These are phyloP conservation scores for Aquilaria yunnanensis DNA, from an alignment of 345 rosid genomes.

Conservation along the genomic window DNA sequence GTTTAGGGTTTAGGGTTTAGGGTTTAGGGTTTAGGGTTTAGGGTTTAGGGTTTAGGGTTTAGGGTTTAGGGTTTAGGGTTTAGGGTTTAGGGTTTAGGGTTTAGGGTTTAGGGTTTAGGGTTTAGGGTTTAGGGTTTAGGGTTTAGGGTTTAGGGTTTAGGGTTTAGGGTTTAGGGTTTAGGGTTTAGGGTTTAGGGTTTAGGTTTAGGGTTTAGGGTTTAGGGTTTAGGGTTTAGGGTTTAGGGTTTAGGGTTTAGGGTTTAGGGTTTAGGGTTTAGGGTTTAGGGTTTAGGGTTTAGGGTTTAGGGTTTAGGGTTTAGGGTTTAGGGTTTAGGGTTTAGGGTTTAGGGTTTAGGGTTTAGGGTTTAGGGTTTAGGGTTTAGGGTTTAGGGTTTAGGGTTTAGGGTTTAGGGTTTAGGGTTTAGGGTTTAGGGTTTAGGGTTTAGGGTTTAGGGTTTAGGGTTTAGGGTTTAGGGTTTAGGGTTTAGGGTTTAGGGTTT, in stretches of 20 bases:
- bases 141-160: not conserved
- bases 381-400: not conserved
- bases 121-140: not conserved
- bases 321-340: not conserved
- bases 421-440: not conserved
- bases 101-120: not conserved
- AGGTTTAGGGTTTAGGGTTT: not conserved
- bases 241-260: not conserved
- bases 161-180: not conserved
- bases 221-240: not conserved
- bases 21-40: not conserved
- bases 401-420: not conserved
- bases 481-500: not conserved
- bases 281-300: not conserved
- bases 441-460: not conserved
- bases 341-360: not conserved
- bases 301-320: not conserved
- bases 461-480: not conserved
- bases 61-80: not conserved
- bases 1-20: not conserved
- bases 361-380: not conserved
- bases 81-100: not conserved
- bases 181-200: not conserved
- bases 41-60: not conserved
- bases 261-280: not conserved